Conservation (phyloP, 2,329 filamentous ascomycete genomes). For the Xylariales sp. region DNA sequence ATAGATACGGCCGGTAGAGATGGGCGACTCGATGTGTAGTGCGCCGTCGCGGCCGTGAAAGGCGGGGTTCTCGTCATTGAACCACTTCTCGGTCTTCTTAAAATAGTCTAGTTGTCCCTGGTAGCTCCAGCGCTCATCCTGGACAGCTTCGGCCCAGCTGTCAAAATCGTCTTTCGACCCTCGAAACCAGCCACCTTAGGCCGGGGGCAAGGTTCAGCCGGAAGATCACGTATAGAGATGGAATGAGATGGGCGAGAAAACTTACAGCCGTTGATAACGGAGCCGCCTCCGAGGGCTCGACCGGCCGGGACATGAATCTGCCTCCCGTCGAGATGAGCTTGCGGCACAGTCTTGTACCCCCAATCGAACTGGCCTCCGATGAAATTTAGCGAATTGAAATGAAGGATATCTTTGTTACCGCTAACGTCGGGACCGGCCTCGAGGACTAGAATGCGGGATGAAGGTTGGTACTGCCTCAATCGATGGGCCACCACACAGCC, state of each 20-base stretch:
- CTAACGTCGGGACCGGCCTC: constrained; percentile 43
- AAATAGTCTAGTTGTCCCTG: constrained; percentile 56
- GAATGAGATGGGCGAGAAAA: too few relatives aligned
- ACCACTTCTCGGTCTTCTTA: constrained; percentile 49
- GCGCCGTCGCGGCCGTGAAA: constrained; percentile 48
- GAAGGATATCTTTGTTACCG: constrained; percentile 38
- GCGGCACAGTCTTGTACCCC: constrained; percentile 39
- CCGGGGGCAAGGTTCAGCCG: too few relatives aligned
- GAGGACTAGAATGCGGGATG: constrained; percentile 37
- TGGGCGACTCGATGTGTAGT: constrained; percentile 45
- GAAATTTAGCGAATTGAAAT: constrained; percentile 38
- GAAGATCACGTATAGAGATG: too few relatives aligned
- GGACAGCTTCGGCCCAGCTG: too few relatives aligned
- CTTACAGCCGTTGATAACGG: constrained; percentile 43
- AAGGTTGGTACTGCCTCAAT: constrained; percentile 32
- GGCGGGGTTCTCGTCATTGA: constrained; percentile 23
- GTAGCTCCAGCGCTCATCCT: constrained; percentile 41
- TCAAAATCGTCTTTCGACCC: constrained; percentile 56
- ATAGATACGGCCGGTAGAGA: constrained; percentile 49
- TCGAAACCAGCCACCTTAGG: constrained; percentile 52
- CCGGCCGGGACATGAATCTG: constrained; percentile 37
- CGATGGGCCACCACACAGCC: constrained; percentile 41
- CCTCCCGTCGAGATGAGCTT: constrained; percentile 36
- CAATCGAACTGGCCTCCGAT: constrained; percentile 43
- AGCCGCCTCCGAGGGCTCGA: constrained; percentile 40